phyloP scores from a whole-genome alignment of 2,329 filamentous ascomycete genomes.

The Keithomyces neogunnii region DNA sequence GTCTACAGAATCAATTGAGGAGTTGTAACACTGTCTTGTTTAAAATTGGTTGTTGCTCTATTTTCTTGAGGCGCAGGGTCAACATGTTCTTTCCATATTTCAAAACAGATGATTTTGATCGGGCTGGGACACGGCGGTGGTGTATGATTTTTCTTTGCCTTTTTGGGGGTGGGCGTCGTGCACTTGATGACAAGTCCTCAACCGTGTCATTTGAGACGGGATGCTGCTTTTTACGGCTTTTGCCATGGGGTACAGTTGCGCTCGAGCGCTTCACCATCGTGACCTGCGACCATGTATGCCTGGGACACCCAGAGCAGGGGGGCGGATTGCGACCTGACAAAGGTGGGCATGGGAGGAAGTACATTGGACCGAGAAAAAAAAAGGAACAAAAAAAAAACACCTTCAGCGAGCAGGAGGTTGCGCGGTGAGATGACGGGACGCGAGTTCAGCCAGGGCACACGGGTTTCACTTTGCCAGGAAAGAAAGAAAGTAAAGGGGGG shows the following conservation, averaged over 20 bases:
- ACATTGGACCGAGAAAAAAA: not conserved
- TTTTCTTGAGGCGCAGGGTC: slow-evolving; percentile 4
- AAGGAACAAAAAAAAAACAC: not conserved
- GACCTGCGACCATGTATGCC: not conserved
- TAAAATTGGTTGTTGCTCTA: slow-evolving; percentile 10
- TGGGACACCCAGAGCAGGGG: not conserved
- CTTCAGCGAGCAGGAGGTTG: not conserved
- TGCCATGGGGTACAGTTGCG: not conserved
- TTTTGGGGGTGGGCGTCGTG: not conserved
- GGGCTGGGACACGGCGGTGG: not conserved
- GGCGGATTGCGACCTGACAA: not conserved
- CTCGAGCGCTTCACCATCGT: not conserved
- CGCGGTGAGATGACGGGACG: not conserved
- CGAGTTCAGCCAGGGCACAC: not conserved
- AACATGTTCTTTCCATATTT: not conserved
- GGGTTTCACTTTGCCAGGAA: not conserved
- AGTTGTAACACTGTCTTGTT: slow-evolving; percentile 9
- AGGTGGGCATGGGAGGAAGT: too few relatives aligned
- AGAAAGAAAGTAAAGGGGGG: not conserved
- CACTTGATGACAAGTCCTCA: not conserved
- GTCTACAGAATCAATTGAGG: not conserved
- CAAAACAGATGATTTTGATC: not conserved
- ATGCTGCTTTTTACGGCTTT: not conserved
- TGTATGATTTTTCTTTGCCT: slow-evolving; percentile 4
- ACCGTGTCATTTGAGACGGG: not conserved